Percentiles rank a stretch among this genome's conserved stretches.
Conservation (phyloP, 805 yeast genomes). For the Candida railenensis region DNA sequence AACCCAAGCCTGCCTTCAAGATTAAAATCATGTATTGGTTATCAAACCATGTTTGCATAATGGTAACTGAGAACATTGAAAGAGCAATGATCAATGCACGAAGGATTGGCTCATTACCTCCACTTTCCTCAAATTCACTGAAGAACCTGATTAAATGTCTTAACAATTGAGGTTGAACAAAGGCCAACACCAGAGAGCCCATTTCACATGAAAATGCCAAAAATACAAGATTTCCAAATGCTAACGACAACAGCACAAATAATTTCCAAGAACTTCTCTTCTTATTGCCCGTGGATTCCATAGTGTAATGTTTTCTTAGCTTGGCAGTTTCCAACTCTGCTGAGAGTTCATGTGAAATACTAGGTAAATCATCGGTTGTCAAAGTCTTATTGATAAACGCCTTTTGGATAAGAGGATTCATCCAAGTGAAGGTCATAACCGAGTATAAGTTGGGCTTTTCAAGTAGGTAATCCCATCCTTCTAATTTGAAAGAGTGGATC, state of each 20-base stretch:
- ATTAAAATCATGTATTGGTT: constrained; percentile 68
- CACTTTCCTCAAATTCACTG: constrained; percentile 34
- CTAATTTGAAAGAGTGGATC: constrained; percentile 21
- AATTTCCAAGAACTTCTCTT: constrained; percentile 9
- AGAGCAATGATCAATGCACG: constrained; percentile 64
- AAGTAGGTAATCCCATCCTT: constrained; percentile 8
- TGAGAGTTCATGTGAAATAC: constrained; percentile 23
- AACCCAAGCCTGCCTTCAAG: constrained; percentile 60
- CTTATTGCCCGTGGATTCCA: constrained; percentile 2
- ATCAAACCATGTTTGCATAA: constrained; percentile 58
- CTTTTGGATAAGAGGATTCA: constrained; percentile 43
- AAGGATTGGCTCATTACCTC: constrained; percentile 44
- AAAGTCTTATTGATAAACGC: constrained; percentile 39
- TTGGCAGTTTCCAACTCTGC: constrained; percentile 17
- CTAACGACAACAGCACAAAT: constrained; percentile 17
- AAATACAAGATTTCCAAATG: constrained; percentile 25
- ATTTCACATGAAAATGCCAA: constrained; percentile 24
- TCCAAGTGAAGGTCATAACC: constrained; percentile 45
- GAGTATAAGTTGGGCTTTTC: constrained; percentile 33
- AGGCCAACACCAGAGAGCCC: constrained; percentile 28
- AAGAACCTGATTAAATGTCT: constrained; percentile 63
- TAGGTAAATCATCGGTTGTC: constrained; percentile 30
- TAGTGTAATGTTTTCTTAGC: constrained; percentile 9
- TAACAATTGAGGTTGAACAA: constrained; percentile 83
- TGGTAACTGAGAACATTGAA: constrained; percentile 60